phyloP scores from a whole-genome alignment of 345 rosid genomes.

The Toxicodendron radicans region DNA sequence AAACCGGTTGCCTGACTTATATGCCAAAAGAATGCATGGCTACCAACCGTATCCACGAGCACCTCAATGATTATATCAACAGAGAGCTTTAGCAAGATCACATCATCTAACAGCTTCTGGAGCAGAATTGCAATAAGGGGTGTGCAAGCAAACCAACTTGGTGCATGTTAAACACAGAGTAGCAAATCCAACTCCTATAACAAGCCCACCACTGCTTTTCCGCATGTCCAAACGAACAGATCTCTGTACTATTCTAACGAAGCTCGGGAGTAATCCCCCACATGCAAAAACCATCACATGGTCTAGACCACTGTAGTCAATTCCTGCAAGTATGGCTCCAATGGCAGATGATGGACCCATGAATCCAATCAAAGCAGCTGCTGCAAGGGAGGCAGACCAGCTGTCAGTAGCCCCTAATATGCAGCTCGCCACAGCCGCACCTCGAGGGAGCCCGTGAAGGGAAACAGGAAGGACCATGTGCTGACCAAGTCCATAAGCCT shows the following conservation, averaged over 20 bases:
- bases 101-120: constrained; percentile 89
- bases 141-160: constrained; percentile 89
- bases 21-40: neutral
- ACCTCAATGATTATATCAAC: neutral
- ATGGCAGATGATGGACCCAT: constrained; percentile 90
- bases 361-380: constrained; percentile 87
- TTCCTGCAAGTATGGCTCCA: constrained; percentile 84
- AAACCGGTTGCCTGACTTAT: too few relatives aligned
- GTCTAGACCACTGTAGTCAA: constrained; percentile 93
- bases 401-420: constrained; percentile 88
- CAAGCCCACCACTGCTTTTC: constrained; percentile 64
- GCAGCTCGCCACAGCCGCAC: constrained; percentile 98
- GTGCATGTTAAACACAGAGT: constrained; percentile 79
- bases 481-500: constrained; percentile 90
- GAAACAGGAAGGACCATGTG: constrained; percentile 98
- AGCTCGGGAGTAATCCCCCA: constrained; percentile 82
- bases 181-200: constrained; percentile 69
- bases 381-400: constrained; percentile 86
- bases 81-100: neutral
- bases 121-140: constrained; percentile 95
- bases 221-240: constrained; percentile 57
- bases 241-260: constrained; percentile 56
- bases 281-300: constrained; percentile 92
- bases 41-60: neutral
- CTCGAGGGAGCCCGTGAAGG: constrained; percentile 91